Base-by-base conservation (phyloP, 2,329 filamentous ascomycete genomes). In the Aschersonia sp. region DNA sequence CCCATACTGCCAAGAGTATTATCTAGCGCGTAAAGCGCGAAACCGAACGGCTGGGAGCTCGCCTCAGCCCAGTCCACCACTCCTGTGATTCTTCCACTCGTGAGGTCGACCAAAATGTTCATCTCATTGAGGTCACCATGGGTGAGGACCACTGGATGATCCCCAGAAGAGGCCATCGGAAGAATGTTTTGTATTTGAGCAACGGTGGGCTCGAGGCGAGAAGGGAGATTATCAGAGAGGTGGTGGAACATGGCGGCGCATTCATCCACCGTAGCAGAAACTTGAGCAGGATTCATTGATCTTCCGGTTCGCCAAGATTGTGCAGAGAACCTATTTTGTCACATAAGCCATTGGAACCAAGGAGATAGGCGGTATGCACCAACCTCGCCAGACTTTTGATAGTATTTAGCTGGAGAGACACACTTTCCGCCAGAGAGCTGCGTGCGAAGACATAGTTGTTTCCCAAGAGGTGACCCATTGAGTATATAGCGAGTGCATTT, bases 61-160 rank as follows among this genome's bases (percentile, higher is more conserved):
- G 54, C 58, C 9, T 58, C 56, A 11, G 56, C 51, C 59, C 60
- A 63, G 50, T 63, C 59, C 29, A 62, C 47, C 31, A 63, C 46
- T 7, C 60, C 58, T 1, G 58, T 60, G 30, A 63, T 54, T 14
- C 54, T 35, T 22, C 59, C 58, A 4, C 55, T 61, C 11, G 31
- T 10, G 4, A 52, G 46, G 43, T 61, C 52, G 5, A 58, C 46
- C 10, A 60, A 56, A 31, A 62, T 52, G 45, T 63, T 62, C 43
- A 56, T 54, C 51, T 58, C 57, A 44, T 46, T 53, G 5, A 63
- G 52, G 46, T 63, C 58, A 31, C 51, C 52, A 45, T 46, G 30
- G 5, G 39, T 46, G 39, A 56, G 52, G 11, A 58, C 51, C 22
- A 45, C 40, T 30, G 49, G 29, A 55, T 50, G 6, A 41, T 46